phyloP scores from a whole-genome alignment of 257 asterid species.

The Nicotiana tomentosiformis region DNA sequence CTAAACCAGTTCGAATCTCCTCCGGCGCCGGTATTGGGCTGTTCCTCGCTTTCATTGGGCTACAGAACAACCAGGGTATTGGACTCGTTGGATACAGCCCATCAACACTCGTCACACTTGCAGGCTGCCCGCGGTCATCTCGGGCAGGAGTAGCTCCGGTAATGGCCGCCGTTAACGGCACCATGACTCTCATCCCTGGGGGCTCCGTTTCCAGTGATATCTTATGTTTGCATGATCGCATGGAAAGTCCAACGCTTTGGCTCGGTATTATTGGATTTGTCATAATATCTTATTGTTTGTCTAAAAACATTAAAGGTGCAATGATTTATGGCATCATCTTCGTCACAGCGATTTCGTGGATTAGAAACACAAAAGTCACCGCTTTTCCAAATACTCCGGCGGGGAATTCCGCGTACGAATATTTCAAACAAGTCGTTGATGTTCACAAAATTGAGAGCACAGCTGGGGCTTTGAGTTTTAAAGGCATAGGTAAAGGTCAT shows the following conservation, averaged over 20 bases:
- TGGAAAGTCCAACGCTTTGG: constrained; percentile 92
- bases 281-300: constrained; percentile 68
- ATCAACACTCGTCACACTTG: constrained; percentile 76
- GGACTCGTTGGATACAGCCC: constrained; percentile 76
- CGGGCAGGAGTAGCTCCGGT: constrained; percentile 68
- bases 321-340: constrained; percentile 86
- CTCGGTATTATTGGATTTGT: constrained; percentile 73
- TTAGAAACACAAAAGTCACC: constrained; percentile 69
- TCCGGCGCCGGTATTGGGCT: constrained; percentile 93
- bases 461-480: constrained; percentile 83
- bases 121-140: constrained; percentile 64
- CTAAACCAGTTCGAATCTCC: constrained; percentile 76
- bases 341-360: constrained; percentile 87
- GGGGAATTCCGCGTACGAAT: constrained; percentile 52
- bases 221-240: constrained; percentile 68
- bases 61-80: constrained; percentile 74
- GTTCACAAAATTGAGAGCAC: constrained; percentile 63
- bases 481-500: constrained; percentile 42
- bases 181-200: constrained; percentile 58
- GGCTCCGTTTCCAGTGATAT: constrained; percentile 65
- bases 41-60: constrained; percentile 77
- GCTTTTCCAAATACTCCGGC: constrained; percentile 54
- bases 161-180: constrained; percentile 39
- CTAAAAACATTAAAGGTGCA: constrained; percentile 71
- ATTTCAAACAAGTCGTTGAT: constrained; percentile 67